These are phyloP conservation scores for Botryotinia calthae DNA, from an alignment of 2,329 filamentous ascomycete species.

Conservation along the genomic window DNA sequence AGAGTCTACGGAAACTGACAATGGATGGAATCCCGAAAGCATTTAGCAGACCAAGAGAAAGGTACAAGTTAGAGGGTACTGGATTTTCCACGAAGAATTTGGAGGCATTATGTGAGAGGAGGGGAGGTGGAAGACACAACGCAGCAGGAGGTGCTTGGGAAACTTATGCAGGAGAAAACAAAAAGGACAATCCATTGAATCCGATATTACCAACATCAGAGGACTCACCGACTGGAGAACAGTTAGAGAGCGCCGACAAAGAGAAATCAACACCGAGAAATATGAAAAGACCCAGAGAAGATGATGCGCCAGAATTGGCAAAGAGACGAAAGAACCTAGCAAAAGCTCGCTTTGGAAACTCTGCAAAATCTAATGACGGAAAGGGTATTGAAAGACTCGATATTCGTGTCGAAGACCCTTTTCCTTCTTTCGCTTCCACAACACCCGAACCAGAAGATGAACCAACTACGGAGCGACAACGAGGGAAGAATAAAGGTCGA, in stretches of 20 bases:
- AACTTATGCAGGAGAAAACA: conserved; percentile 66
- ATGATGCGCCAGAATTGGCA: conserved; percentile 39
- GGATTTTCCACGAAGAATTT: conserved; percentile 70
- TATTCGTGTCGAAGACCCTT: conserved; percentile 57
- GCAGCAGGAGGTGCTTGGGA: conserved; percentile 75
- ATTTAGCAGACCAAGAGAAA: conserved; percentile 68
- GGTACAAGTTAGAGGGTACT: conserved; percentile 68
- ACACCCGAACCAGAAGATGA: conserved; percentile 29
- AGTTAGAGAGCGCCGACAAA: conserved; percentile 29
- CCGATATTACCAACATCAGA: conserved; percentile 39
- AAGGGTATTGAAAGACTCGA: conserved; percentile 62
- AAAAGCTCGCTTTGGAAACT: conserved; percentile 67
- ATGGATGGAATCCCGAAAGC: conserved; percentile 80
- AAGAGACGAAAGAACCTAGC: conserved; percentile 64
- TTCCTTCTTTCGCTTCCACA: conserved; percentile 40
- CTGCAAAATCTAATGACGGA: conserved; percentile 54
- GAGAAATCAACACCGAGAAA: conserved; percentile 21
- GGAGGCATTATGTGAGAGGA: conserved; percentile 63
- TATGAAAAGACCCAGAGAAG: conserved; percentile 34
- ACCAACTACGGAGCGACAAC: conserved; percentile 26
- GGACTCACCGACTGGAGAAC: conserved; percentile 10
- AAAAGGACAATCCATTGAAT: conserved; percentile 50
- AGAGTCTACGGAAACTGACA: conserved; percentile 67
- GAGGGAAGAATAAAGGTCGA: conserved; percentile 32
- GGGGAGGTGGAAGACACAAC: conserved; percentile 68